These are phyloP conservation scores for Colletotrichum salicis DNA, from an alignment of 2,329 filamentous ascomycete genomes.

Conservation along the genomic window DNA sequence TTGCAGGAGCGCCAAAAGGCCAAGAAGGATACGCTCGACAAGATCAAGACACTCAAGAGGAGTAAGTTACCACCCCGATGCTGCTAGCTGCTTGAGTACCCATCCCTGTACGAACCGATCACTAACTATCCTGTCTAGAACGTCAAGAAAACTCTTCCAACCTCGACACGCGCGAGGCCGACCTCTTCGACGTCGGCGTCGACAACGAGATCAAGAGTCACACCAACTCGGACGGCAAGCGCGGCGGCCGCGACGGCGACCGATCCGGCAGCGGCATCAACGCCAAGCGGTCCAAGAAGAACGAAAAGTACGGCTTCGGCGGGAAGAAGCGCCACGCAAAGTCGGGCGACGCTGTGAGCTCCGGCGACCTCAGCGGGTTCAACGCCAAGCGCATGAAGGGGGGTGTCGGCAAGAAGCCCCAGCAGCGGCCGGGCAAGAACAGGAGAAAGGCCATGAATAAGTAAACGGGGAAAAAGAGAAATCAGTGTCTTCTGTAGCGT, in stretches of 20 bases:
- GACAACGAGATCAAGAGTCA: slow-evolving; percentile 71
- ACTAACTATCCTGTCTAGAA: slow-evolving; percentile 63
- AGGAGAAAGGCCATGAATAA: slow-evolving; percentile 57
- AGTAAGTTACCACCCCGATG: slow-evolving; percentile 71
- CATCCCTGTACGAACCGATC: neutral
- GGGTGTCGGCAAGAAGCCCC: slow-evolving; percentile 49
- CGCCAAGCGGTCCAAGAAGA: slow-evolving; percentile 89
- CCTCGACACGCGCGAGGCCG: slow-evolving; percentile 78
- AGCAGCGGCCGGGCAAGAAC: slow-evolving; percentile 60
- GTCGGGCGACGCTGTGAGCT: slow-evolving; percentile 88
- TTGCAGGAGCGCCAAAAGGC: slow-evolving; percentile 92
- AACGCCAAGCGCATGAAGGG: slow-evolving; percentile 88
- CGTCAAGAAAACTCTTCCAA: slow-evolving; percentile 76
- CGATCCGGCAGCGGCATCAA: slow-evolving; percentile 56
- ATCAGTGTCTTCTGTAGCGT: neutral
- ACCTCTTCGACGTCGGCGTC: slow-evolving; percentile 91
- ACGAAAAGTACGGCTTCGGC: slow-evolving; percentile 93
- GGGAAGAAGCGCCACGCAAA: slow-evolving; percentile 94
- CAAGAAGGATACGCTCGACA: slow-evolving; percentile 92
- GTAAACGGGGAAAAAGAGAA: slow-evolving; percentile 1
- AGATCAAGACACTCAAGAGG: slow-evolving; percentile 94
- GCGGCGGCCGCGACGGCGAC: slow-evolving; percentile 49
- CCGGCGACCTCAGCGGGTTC: slow-evolving; percentile 83
- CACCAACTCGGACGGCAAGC: slow-evolving; percentile 55
- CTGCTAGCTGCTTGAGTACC: neutral